Evolutionary conservation across 192 early-diverging fungal species (phyloP).

Genomic region (Nowakowskiella sp.): DNA sequence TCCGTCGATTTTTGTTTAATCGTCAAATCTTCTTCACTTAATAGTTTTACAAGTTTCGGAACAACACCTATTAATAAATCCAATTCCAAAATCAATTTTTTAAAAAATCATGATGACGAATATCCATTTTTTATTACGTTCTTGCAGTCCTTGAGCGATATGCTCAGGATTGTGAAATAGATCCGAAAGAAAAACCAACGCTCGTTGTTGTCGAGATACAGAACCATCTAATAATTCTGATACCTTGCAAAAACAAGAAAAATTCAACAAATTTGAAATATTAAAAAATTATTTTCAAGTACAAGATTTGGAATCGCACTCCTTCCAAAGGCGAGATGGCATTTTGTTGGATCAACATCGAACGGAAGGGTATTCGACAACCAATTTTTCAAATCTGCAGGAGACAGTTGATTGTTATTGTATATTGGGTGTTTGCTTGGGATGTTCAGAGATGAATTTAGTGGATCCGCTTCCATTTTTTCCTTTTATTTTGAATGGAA

Average conservation of each 20-base stretch:
- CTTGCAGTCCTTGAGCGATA: constrained; percentile 30
- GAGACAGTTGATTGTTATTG: no score
- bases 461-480: no score
- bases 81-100: not conserved
- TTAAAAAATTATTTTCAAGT: constrained; percentile 3
- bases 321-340: constrained; percentile 40
- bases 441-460: no score
- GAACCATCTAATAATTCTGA: constrained; percentile 13
- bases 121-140: constrained; percentile 10
- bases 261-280: not conserved
- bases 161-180: constrained; percentile 39
- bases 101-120: not conserved
- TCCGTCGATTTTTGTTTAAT: constrained; percentile 41
- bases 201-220: constrained; percentile 23
- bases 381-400: no score
- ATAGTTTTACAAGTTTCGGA: constrained; percentile 11
- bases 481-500: no score
- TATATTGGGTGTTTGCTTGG: no score
- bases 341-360: constrained; percentile 35
- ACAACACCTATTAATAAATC: constrained; percentile 19
- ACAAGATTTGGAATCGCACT: constrained; percentile 45
- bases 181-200: constrained; percentile 35
- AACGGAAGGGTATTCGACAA: no score
- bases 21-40: constrained; percentile 29
- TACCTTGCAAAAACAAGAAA: constrained; percentile 11